Evolutionary conservation across 2,329 filamentous ascomycete genomes (phyloP).

Genomic region (Sordariomycetes sp.): DNA sequence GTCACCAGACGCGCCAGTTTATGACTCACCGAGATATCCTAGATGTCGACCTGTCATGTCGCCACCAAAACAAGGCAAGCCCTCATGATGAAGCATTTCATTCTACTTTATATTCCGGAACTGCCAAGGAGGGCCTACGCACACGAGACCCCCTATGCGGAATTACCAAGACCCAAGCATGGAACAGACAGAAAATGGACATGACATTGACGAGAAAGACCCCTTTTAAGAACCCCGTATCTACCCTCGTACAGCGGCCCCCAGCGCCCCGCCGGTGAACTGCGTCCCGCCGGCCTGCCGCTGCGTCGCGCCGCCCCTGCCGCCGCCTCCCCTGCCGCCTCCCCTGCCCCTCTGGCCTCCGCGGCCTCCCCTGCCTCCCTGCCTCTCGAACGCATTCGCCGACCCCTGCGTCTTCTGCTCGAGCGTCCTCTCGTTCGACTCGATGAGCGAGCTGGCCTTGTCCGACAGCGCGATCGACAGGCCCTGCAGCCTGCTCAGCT

Average conservation of each 20-base stretch:
- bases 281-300: slow-evolving; percentile 61
- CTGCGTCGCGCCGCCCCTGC: slow-evolving; percentile 42
- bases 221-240: not conserved
- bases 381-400: slow-evolving; percentile 86
- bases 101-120: not conserved
- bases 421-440: slow-evolving; percentile 92
- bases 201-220: not conserved
- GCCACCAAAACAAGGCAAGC: no score
- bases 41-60: no score
- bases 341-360: slow-evolving; percentile 41
- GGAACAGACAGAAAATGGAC: not conserved
- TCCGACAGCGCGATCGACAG: slow-evolving; percentile 87
- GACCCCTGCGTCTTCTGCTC: slow-evolving; percentile 96
- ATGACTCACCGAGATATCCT: no score
- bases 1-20: no score
- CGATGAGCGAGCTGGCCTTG: slow-evolving; percentile 91
- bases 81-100: not conserved
- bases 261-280: slow-evolving; percentile 71
- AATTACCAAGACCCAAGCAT: slow-evolving; percentile 1
- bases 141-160: not conserved
- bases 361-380: slow-evolving; percentile 58
- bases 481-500: slow-evolving; percentile 90
- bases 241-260: slow-evolving; percentile 51
- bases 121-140: not conserved
- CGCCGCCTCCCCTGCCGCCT: slow-evolving; percentile 43